Evolutionary conservation across 768 basidiomycete genomes (phyloP).

Genomic region (Gymnopilus dilepis): DNA sequence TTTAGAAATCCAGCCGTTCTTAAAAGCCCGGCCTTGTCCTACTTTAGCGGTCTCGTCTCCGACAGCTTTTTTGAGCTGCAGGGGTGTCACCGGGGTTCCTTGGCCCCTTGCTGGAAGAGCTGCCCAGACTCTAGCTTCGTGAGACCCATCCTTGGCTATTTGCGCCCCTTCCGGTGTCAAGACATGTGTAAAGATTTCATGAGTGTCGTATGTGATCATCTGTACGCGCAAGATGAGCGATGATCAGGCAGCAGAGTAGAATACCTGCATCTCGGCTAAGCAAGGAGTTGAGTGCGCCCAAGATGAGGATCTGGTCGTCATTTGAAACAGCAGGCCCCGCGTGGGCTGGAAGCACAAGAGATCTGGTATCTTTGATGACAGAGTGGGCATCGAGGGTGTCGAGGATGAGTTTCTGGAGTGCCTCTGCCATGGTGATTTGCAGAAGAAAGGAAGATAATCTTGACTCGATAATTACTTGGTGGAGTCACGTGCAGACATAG

Average conservation of each 20-base stretch:
- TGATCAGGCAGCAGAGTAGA: not conserved
- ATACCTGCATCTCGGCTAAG: conserved; percentile 77
- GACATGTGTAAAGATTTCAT: conserved; percentile 74
- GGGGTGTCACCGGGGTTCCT: conserved; percentile 66
- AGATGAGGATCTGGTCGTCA: conserved; percentile 83
- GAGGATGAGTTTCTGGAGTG: conserved; percentile 80
- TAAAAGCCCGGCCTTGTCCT: conserved; percentile 95
- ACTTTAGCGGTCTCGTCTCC: conserved; percentile 92
- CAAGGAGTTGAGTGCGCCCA: conserved; percentile 92
- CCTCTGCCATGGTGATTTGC: conserved; percentile 63
- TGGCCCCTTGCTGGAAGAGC: conserved; percentile 76
- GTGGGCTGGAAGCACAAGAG: conserved; percentile 69
- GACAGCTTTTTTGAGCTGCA: conserved; percentile 72
- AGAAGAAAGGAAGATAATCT: conserved; percentile 17
- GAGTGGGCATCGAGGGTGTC: conserved; percentile 65
- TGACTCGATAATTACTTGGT: conserved; percentile 19
- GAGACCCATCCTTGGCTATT: conserved; percentile 83
- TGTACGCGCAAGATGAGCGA: conserved; percentile 34
- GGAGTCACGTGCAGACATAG: conserved; percentile 10
- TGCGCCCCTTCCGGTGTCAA: conserved; percentile 84
- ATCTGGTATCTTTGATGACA: conserved; percentile 70
- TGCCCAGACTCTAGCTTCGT: conserved; percentile 94
- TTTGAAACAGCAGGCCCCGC: conserved; percentile 59
- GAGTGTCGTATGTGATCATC: conserved; percentile 85
- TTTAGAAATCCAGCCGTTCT: conserved; percentile 95